phyloP scores from a whole-genome alignment of 495 filamentous ascomycete species.

The Copromyces sp. region DNA sequence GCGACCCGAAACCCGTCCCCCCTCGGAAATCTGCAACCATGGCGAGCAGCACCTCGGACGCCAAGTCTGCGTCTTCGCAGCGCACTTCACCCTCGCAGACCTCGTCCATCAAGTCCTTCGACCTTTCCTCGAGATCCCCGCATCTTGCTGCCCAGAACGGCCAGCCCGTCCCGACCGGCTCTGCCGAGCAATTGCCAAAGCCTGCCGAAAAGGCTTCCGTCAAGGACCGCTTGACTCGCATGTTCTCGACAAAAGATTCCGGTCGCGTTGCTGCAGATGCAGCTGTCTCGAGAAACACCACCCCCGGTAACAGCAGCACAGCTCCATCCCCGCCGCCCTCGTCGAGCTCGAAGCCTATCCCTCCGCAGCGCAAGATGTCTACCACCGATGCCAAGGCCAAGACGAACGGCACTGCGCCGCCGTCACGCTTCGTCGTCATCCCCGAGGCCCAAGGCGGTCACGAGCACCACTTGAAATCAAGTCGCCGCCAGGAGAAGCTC shows the following conservation, averaged over 20 bases:
- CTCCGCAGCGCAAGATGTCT: conserved; percentile 21
- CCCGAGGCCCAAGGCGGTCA: conserved; percentile 50
- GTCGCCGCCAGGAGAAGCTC: conserved; percentile 88
- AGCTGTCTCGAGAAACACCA: conserved; percentile 8
- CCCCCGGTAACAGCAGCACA: conserved; percentile 3
- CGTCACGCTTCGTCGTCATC: conserved; percentile 34
- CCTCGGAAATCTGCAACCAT: conserved; percentile 6
- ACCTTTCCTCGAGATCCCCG: conserved; percentile 29
- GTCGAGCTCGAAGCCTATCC: conserved; percentile 11
- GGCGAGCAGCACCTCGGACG: conserved; percentile 13
- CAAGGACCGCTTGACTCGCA: conserved; percentile 39
- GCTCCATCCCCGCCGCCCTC: conserved; percentile 8
- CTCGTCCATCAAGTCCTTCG: conserved; percentile 36
- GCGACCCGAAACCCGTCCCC: not conserved
- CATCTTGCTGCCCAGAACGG: conserved; percentile 31
- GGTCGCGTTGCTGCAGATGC: conserved; percentile 12
- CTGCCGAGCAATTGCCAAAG: conserved; percentile 22
- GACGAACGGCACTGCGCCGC: conserved; percentile 15
- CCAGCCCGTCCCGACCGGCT: conserved; percentile 12
- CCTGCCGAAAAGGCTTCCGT: conserved; percentile 36
- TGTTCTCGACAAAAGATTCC: conserved; percentile 39
- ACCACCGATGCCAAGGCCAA: conserved; percentile 19
- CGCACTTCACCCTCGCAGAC: conserved; percentile 28
- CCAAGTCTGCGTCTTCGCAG: conserved; percentile 28
- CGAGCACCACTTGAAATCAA: conserved; percentile 75